A percentile compares a stretch with the other conserved stretches of the same genome.
phyloP scores from a whole-genome alignment of 495 filamentous ascomycete genomes.

The Pseudoneurospora amorphoporcata region DNA sequence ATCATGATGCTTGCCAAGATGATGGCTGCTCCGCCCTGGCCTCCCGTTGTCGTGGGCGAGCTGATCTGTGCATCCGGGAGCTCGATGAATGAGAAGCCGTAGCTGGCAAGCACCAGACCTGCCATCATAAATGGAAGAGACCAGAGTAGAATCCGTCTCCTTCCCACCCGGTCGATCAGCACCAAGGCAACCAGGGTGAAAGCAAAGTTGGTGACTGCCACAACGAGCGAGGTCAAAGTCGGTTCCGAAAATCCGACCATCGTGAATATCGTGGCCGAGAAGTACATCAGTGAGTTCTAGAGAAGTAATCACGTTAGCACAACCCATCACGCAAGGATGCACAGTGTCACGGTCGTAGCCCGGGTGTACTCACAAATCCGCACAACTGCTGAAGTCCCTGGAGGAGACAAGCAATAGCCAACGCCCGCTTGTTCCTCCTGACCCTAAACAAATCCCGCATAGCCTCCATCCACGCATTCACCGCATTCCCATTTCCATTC shows the following conservation, averaged over 20 bases:
- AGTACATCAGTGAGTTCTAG: constrained; percentile 90
- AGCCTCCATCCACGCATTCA: constrained; percentile 28
- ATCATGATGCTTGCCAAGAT: constrained; percentile 64
- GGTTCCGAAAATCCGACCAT: constrained; percentile 70
- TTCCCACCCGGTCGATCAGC: constrained; percentile 71
- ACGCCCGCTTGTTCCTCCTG: constrained; percentile 61
- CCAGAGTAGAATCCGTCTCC: constrained; percentile 69
- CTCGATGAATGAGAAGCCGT: constrained; percentile 54
- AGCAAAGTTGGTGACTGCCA: constrained; percentile 74
- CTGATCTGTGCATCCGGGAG: constrained; percentile 16
- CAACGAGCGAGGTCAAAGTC: constrained; percentile 68
- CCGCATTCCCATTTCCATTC: constrained; percentile 4
- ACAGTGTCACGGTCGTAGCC: background rate
- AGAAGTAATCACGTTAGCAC: constrained; percentile 4
- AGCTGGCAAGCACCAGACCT: constrained; percentile 55
- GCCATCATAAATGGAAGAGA: constrained; percentile 78
- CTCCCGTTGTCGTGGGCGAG: constrained; percentile 7
- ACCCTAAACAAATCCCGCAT: constrained; percentile 46
- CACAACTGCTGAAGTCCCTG: constrained; percentile 85
- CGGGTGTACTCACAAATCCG: constrained; percentile 56
- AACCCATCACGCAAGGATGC: background rate
- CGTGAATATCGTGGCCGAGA: constrained; percentile 81
- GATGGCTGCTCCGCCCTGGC: constrained; percentile 32
- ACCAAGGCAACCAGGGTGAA: constrained; percentile 69
- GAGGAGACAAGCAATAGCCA: constrained; percentile 75